Conservation (phyloP, 768 basidiomycete species). For the Symmetrospora coprosmae region DNA sequence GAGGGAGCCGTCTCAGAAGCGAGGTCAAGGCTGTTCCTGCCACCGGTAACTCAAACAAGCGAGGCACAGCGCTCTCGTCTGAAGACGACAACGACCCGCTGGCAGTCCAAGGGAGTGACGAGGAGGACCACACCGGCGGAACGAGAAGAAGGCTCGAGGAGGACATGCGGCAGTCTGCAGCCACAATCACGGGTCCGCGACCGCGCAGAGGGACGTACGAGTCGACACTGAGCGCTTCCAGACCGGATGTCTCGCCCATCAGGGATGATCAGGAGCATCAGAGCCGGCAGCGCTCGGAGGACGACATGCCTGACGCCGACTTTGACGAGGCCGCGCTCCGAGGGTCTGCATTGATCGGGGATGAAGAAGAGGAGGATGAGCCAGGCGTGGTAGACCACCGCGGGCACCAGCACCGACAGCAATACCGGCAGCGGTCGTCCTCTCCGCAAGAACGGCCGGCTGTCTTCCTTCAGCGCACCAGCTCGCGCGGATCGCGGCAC, state of each 20-base stretch:
- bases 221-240: conserved; percentile 1
- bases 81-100: too few species aligned
- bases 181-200: not conserved
- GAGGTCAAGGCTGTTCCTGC: too few species aligned
- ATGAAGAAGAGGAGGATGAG: conserved; percentile 4
- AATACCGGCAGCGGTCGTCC: not conserved
- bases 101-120: too few species aligned
- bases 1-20: too few species aligned
- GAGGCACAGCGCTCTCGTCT: too few species aligned
- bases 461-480: too few species aligned
- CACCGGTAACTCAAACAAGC: too few species aligned
- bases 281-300: not conserved
- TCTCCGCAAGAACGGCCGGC: too few species aligned
- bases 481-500: conserved; percentile 9
- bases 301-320: conserved; percentile 7
- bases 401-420: not conserved
- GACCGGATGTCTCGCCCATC: not conserved
- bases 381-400: conserved; percentile 20
- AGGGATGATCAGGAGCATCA: too few species aligned
- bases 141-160: conserved; percentile 1
- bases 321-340: not conserved
- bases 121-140: too few species aligned
- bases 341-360: not conserved
- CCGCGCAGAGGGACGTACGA: not conserved
- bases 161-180: not conserved